phyloP scores from a whole-genome alignment of 2,329 filamentous ascomycete genomes.

The Penicillium frequentans region DNA sequence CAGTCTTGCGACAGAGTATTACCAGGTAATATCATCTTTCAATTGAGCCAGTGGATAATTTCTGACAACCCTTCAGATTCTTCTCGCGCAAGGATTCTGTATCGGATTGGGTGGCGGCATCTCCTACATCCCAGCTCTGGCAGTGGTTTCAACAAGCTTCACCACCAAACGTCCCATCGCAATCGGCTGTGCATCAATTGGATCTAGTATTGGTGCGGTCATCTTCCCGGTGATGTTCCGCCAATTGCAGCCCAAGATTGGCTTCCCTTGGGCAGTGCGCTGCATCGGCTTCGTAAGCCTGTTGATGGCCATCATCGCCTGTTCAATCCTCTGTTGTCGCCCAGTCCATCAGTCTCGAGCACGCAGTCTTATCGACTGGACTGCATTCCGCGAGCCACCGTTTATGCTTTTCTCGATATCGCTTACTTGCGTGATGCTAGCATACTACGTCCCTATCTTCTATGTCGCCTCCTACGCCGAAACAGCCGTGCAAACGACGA shows the following conservation, averaged over 20 bases:
- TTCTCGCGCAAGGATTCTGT: slow-evolving; percentile 47
- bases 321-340: slow-evolving; percentile 39
- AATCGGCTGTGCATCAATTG: slow-evolving; percentile 57
- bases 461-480: slow-evolving; percentile 46
- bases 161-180: slow-evolving; percentile 55
- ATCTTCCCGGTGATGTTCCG: slow-evolving; percentile 58
- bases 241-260: slow-evolving; percentile 56
- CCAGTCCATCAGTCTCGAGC: slow-evolving; percentile 37
- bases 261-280: slow-evolving; percentile 61
- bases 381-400: slow-evolving; percentile 40
- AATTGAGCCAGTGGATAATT: background rate
- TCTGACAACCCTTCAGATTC: slow-evolving; percentile 30
- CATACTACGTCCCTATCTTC: slow-evolving; percentile 50
- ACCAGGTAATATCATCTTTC: slow-evolving; percentile 20
- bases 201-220: slow-evolving; percentile 59
- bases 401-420: slow-evolving; percentile 47
- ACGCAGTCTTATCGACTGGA: slow-evolving; percentile 42
- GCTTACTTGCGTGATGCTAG: slow-evolving; percentile 48
- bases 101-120: slow-evolving; percentile 33
- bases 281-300: slow-evolving; percentile 57
- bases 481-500: slow-evolving; percentile 49
- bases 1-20: slow-evolving; percentile 28
- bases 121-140: slow-evolving; percentile 32
- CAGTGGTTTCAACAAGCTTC: slow-evolving; percentile 32
- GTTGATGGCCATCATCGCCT: slow-evolving; percentile 33